These are phyloP conservation scores for Hibiscus mutabilis DNA, from an alignment of 345 rosid genomes.

Conservation along the genomic window DNA sequence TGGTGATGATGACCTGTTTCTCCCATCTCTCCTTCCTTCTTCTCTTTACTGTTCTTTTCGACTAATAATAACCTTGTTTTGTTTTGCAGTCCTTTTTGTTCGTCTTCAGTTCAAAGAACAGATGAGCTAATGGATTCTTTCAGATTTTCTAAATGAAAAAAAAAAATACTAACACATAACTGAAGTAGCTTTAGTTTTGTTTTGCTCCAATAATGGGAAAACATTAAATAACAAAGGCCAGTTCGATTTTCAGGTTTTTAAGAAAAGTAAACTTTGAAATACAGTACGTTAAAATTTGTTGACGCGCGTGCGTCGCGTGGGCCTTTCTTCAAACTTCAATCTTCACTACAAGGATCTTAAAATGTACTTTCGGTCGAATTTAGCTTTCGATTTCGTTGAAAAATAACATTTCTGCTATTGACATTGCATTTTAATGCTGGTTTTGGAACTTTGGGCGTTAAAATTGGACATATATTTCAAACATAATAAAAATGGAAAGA, in stretches of 20 bases:
- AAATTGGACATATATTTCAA: too few relatives aligned
- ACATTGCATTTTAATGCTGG: background rate
- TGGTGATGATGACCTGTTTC: slow-evolving; percentile 35
- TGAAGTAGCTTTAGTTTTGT: background rate
- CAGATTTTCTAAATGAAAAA: background rate
- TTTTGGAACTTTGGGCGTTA: too few relatives aligned
- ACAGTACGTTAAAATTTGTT: background rate
- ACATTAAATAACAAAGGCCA: slow-evolving; percentile 4
- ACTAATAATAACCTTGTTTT: background rate
- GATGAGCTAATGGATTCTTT: background rate
- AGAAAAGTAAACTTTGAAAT: background rate
- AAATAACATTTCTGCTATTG: slow-evolving; percentile 12
- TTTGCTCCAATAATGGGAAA: background rate
- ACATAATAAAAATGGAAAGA: too few relatives aligned
- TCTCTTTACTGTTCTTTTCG: background rate
- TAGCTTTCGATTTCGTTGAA: slow-evolving; percentile 1
- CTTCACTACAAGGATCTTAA: background rate
- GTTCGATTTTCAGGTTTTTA: background rate
- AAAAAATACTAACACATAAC: background rate
- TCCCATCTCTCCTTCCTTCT: slow-evolving; percentile 26
- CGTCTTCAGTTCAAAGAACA: background rate
- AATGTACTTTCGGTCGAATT: background rate
- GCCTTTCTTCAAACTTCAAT: background rate
- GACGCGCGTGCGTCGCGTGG: background rate
- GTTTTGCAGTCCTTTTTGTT: background rate